Conservation (phyloP, 371 early-diverging fungal genomes). For the Mucor plumbeus region DNA sequence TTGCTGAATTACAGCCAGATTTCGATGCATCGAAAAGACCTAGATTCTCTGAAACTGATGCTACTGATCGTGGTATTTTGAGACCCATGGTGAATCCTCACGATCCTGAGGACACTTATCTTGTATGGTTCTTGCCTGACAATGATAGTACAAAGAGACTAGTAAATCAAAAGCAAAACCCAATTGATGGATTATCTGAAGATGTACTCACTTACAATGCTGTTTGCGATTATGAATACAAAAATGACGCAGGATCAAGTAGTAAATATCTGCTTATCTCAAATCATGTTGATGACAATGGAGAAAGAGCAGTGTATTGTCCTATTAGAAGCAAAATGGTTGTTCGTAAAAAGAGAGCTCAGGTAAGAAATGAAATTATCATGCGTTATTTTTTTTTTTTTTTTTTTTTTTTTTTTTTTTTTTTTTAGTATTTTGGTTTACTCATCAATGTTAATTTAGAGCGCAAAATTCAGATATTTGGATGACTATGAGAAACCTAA, state of each 20-base stretch:
- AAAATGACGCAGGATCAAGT: conserved; percentile 38
- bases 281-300: conserved; percentile 33
- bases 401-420: not conserved
- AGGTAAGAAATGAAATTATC: conserved; percentile 27
- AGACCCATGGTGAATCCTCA: conserved; percentile 61
- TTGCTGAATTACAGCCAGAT: not conserved
- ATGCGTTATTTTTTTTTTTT: not conserved
- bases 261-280: conserved; percentile 38
- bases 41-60: conserved; percentile 38
- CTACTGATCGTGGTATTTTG: conserved; percentile 62
- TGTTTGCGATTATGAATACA: conserved; percentile 50
- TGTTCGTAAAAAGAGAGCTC: conserved; percentile 48
- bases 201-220: conserved; percentile 37
- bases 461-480: conserved; percentile 28
- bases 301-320: conserved; percentile 31
- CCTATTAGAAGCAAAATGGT: conserved; percentile 47
- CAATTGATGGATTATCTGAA: conserved; percentile 23
- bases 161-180: conserved; percentile 38
- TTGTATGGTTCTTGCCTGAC: conserved; percentile 58
- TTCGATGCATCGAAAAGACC: conserved; percentile 10
- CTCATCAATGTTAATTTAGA: conserved; percentile 20
- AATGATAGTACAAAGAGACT: conserved; percentile 37
- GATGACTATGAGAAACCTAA: conserved; percentile 51
- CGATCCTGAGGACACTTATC: conserved; percentile 54
- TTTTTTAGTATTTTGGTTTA: not conserved